Base-by-base conservation (phyloP, 345 rosid genomes). In the Litchi chinensis region DNA sequence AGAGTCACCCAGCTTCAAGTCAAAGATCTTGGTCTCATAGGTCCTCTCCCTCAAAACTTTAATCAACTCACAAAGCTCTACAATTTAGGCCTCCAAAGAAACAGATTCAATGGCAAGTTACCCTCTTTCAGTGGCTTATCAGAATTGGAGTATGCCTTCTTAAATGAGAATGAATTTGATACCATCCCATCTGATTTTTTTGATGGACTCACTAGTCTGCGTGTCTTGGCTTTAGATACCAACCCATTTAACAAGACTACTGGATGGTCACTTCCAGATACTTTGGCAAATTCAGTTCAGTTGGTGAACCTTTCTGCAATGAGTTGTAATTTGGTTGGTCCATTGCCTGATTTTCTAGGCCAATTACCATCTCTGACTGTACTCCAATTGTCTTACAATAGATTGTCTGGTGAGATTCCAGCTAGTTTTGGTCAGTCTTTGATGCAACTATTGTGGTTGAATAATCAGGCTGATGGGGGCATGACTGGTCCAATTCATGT, bases 51-150 rank as follows among this genome's bases (percentile, higher is more conserved):
- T 48, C 85, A 78, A 40, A 83, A 75, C 39, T 80, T 88, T 18
- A 88, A 86, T 77, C 87, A 78, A 79, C 88, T 88, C 54, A 46
- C 79, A 0, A 76, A 71, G 85, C 83, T 88, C 37, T 82, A 77
- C 71, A 88, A 88, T 73, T 73, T 88, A 48, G 91, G 91, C 41
- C 86, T 88, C 71, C 91, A 88, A 71, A 82, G 84, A 76, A 88
- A 88, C 83, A 68, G 71, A 1, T 79, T 88, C 54, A 66, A 60
- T 39, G 91, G 91, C 28, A 77, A 80, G 10, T 78, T 88, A 52
- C 91, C 89, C 10, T 72, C 78, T 62, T 83, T 88, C 63, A 86
- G 83, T 44, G 91, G 89, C 52, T 76, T 88, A 57, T 78, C 87
- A 41, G 84, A 83, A 65, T 67, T 88, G 85, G 78, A 79, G 26